Base-by-base conservation (phyloP, 1,139 yeast genomes). In the Yamadazyma siamensis region DNA sequence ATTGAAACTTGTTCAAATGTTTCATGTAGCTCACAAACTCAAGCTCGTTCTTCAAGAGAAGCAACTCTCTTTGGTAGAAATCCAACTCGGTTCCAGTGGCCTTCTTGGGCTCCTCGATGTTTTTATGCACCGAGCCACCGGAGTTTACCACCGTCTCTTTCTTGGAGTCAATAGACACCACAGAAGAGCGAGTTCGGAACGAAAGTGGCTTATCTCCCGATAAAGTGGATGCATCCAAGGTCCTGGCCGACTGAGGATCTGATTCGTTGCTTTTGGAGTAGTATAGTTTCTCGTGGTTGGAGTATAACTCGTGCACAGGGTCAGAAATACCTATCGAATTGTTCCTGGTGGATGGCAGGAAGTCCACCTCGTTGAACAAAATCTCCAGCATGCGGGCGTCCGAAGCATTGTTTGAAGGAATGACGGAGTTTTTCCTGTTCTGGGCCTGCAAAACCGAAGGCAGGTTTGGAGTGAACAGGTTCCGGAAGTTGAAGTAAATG, bases 11-110 rank as follows among this genome's bases (percentile, higher is more conserved):
- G 33, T 67, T 69, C 40, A 77, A 62, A 35, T 70, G 66, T 36
- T 73, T 75, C 50, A 77, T 53, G 48, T 75, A 80, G 32, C 70
- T 64, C 7, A 76, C 61, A 48, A 81, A 80, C 31, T 79, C 83
- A 27, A 79, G 59, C 48, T 81, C 89, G 47, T 80, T 81, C 34
- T 71, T 69, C 36, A 71, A 50, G 23, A 81, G 59, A 31, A 80
- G 51, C 18, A 80, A 56, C 41, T 81, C 84, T 35, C 88, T 56
- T 34, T 72, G 75, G 43, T 73, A 78, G 41, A 64, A 75, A 26
- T 66, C 65, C 10, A 69, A 31, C 0, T 56, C 52, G 2, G 54
- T 47, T 3, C 65, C 67, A 10, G 25, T 15, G 10, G 12, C 12
- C 3, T n/a, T 18, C 15, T 23, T 27, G 16, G 34, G 37, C 6